These are phyloP conservation scores for Amanita subjunquillea DNA, from an alignment of 768 basidiomycete genomes.

Conservation along the genomic window DNA sequence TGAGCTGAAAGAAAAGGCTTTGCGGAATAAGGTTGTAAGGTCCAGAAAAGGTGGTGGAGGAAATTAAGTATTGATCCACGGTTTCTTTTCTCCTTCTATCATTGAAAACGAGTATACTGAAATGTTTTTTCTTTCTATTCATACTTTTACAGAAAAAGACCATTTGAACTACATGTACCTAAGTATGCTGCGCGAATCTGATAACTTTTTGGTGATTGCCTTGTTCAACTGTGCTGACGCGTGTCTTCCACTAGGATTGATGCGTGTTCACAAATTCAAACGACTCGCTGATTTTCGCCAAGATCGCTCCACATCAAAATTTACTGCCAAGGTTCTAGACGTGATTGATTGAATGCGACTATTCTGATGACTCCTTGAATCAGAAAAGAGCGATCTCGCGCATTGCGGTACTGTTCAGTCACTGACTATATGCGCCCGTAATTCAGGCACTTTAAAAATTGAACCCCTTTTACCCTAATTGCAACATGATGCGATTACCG, in stretches of 20 bases:
- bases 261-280: neutral
- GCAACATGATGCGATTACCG: neutral
- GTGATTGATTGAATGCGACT: no score
- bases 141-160: conserved; percentile 1
- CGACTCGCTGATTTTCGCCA: neutral
- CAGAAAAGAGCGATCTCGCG: neutral
- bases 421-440: neutral
- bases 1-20: conserved; percentile 71
- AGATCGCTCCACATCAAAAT: no score
- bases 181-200: neutral
- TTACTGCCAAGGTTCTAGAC: neutral
- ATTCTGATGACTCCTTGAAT: no score
- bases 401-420: neutral
- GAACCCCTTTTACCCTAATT: neutral
- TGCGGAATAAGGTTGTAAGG: conserved; percentile 74
- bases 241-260: neutral
- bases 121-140: neutral
- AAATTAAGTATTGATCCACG: neutral
- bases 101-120: conserved; percentile 3
- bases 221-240: neutral
- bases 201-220: neutral
- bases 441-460: neutral
- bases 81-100: conserved; percentile 1
- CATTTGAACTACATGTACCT: neutral
- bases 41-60: conserved; percentile 40